Percentiles rank a stretch among this genome's conserved stretches.
Conservation (phyloP, 768 basidiomycete species). For the Boletus eberwhitei region DNA sequence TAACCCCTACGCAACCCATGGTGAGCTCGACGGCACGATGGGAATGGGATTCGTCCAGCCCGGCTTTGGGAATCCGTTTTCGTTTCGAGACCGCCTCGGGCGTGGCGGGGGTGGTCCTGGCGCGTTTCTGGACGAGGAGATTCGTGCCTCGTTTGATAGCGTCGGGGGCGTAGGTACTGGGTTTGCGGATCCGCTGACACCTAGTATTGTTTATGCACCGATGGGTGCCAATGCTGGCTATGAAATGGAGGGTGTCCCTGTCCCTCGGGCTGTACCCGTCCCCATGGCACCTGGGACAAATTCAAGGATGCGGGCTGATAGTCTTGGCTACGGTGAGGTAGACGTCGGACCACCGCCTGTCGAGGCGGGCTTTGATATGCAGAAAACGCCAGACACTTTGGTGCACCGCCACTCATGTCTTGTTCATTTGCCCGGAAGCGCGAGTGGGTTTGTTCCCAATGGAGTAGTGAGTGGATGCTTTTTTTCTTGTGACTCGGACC, state of each 20-base stretch:
- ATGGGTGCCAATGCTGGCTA: background rate
- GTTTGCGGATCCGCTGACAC: background rate
- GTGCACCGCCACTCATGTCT: background rate
- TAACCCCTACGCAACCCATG: background rate
- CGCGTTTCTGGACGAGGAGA: slow-evolving; percentile 19
- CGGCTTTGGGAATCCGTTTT: background rate
- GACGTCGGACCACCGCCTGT: background rate
- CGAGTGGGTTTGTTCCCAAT: background rate
- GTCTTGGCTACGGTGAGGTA: background rate
- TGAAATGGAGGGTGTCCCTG: slow-evolving; percentile 1
- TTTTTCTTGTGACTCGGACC: background rate
- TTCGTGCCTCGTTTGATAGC: slow-evolving; percentile 19
- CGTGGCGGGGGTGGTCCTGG: background rate
- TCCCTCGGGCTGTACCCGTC: slow-evolving; percentile 7
- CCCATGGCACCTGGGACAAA: background rate
- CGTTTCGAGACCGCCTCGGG: slow-evolving; percentile 5
- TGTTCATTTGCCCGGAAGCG: background rate
- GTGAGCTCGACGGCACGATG: background rate
- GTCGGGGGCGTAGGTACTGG: background rate
- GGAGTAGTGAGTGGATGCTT: slow-evolving; percentile 5
- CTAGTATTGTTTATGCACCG: background rate
- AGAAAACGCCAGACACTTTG: background rate
- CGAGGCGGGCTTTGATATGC: background rate
- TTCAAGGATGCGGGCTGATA: background rate
- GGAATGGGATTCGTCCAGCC: background rate